These are phyloP conservation scores for Lichtheimia ramosa DNA, from an alignment of 371 early-diverging fungal species.

Conservation along the genomic window DNA sequence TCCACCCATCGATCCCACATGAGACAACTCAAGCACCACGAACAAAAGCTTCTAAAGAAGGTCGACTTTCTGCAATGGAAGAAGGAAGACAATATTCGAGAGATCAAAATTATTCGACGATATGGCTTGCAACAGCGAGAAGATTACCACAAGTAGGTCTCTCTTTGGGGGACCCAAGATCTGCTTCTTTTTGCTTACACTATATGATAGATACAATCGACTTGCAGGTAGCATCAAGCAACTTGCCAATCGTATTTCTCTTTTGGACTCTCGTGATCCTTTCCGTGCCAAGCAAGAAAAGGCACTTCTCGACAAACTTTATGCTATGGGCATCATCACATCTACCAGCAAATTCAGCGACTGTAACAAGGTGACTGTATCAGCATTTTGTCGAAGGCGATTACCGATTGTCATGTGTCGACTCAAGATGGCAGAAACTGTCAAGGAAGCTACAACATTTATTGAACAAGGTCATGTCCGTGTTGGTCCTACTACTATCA, in stretches of 20 bases:
- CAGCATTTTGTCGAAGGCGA: constrained; percentile 92
- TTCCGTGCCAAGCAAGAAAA: constrained; percentile 79
- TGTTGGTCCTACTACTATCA: constrained; percentile 91
- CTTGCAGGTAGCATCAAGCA: constrained; percentile 88
- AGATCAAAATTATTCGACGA: constrained; percentile 89
- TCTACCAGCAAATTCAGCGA: constrained; percentile 85
- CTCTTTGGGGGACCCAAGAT: not conserved
- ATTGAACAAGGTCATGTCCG: constrained; percentile 98
- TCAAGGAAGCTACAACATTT: constrained; percentile 91
- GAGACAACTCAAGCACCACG: constrained; percentile 95
- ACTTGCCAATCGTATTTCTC: constrained; percentile 86
- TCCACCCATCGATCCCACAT: constrained; percentile 12
- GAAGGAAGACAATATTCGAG: constrained; percentile 86
- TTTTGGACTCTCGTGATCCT: constrained; percentile 90
- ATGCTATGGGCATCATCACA: constrained; percentile 89
- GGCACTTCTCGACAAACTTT: constrained; percentile 87
- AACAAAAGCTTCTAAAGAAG: constrained; percentile 97
- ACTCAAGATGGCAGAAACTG: constrained; percentile 96
- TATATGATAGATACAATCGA: constrained; percentile 78
- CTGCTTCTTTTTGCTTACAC: not conserved
- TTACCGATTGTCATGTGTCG: constrained; percentile 95
- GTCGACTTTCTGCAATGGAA: constrained; percentile 99
- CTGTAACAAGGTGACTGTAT: constrained; percentile 89
- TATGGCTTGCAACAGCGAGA: constrained; percentile 95
- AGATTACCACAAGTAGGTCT: constrained; percentile 87